These are phyloP conservation scores for Nakazawaea wickerhamii DNA, from an alignment of 805 yeast genomes.

Conservation along the genomic window DNA sequence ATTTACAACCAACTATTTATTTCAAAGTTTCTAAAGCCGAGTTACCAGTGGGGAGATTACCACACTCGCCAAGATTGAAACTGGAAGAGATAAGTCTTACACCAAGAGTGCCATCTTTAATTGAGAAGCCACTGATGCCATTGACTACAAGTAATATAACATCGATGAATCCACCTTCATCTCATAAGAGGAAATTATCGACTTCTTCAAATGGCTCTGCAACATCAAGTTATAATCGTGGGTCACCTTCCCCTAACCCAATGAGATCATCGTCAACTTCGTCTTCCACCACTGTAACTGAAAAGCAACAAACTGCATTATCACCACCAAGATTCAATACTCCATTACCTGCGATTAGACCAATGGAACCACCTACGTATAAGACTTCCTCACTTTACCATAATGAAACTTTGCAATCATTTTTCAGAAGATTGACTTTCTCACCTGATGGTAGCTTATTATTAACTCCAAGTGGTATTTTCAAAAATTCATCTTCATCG, in stretches of 20 bases:
- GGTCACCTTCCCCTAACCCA: slow-evolving; percentile 7
- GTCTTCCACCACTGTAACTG: slow-evolving; percentile 3
- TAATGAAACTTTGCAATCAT: slow-evolving; percentile 83
- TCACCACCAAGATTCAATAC: slow-evolving; percentile 20
- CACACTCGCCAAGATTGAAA: slow-evolving; percentile 15
- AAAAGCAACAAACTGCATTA: slow-evolving; percentile 3
- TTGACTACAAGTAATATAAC: slow-evolving; percentile 7
- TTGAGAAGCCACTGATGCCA: slow-evolving; percentile 1
- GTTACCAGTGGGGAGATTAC: slow-evolving; percentile 32
- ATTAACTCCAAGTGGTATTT: slow-evolving; percentile 71
- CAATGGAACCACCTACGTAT: slow-evolving; percentile 30
- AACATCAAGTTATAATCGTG: slow-evolving; percentile 15
- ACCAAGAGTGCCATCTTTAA: neutral
- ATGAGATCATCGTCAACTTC: slow-evolving; percentile 1
- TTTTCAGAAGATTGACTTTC: slow-evolving; percentile 79
- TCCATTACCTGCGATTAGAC: slow-evolving; percentile 44
- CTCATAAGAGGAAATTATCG: slow-evolving; percentile 38
- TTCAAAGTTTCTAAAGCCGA: slow-evolving; percentile 55
- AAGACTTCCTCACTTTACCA: slow-evolving; percentile 56
- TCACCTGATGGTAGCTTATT: slow-evolving; percentile 87
- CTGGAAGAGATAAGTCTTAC: slow-evolving; percentile 4
- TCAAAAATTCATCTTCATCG: slow-evolving; percentile 26
- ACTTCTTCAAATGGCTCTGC: slow-evolving; percentile 30
- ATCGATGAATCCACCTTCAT: slow-evolving; percentile 17
- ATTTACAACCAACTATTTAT: slow-evolving; percentile 34